These are phyloP conservation scores for Boletus tylopilopsis DNA, from an alignment of 768 basidiomycete genomes.

Conservation along the genomic window DNA sequence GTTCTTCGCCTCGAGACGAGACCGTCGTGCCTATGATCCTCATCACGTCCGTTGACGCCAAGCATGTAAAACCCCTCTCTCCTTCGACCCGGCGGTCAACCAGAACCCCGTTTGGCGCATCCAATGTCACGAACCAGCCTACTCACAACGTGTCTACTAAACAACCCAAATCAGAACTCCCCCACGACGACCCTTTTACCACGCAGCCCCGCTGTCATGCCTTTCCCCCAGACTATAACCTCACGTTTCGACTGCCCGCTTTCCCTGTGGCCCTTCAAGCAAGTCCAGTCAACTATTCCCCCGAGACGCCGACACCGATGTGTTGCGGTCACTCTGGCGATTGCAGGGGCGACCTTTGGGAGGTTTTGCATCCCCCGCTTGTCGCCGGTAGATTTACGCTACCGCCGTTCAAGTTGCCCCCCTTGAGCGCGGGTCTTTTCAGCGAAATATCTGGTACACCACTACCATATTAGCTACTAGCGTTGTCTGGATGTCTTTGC, in stretches of 20 bases:
- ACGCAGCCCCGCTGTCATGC: background rate
- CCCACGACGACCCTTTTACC: conserved; percentile 16
- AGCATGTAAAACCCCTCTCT: conserved; percentile 20
- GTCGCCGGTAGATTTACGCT: conserved; percentile 13
- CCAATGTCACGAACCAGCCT: conserved; percentile 6
- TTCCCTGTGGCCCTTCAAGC: background rate
- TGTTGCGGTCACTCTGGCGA: conserved; percentile 22
- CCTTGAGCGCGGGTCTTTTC: conserved; percentile 16
- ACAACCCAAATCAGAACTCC: background rate
- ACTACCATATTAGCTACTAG: background rate
- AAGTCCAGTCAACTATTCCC: background rate
- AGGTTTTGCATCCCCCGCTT: conserved; percentile 24
- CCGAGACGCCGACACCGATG: conserved; percentile 28
- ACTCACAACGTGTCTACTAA: conserved; percentile 1
- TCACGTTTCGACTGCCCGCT: conserved; percentile 15
- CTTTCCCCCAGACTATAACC: background rate
- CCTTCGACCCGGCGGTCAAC: conserved; percentile 7
- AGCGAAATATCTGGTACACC: background rate
- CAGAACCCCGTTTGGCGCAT: conserved; percentile 12
- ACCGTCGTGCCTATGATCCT: conserved; percentile 20
- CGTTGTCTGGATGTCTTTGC: too few species aligned
- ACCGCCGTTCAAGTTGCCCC: conserved; percentile 25
- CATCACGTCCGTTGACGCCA: conserved; percentile 25
- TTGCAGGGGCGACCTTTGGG: conserved; percentile 24
- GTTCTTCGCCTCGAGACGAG: background rate